Percentiles rank a stretch among this genome's conserved stretches.
Evolutionary conservation across 257 asterid genomes (phyloP).

Genomic region (Datura wrightii): DNA sequence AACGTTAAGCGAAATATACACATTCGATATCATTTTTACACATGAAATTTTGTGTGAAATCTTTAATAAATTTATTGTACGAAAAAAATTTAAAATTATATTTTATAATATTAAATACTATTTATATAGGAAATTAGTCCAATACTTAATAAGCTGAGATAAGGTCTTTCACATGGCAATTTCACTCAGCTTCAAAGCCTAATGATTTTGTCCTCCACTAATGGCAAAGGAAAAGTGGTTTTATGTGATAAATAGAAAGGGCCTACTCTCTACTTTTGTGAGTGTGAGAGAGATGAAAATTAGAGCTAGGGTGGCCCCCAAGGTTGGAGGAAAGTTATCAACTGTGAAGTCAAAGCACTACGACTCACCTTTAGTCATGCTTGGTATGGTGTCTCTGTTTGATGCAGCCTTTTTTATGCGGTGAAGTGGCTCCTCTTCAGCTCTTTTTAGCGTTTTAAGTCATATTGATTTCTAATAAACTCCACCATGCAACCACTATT

Average conservation of each 20-base stretch:
- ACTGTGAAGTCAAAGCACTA: slow-evolving; percentile 35
- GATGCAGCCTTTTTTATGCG: background rate
- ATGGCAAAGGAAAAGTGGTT: slow-evolving; percentile 17
- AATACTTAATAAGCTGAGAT: background rate
- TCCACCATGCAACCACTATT: background rate
- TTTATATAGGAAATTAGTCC: too few species aligned
- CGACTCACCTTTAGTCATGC: background rate
- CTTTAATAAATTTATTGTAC: too few species aligned
- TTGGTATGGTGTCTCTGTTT: background rate
- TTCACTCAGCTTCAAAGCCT: slow-evolving; percentile 46
- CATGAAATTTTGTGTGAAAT: too few species aligned
- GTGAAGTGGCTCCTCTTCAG: background rate
- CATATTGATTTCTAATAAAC: background rate
- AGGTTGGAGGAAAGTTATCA: slow-evolving; percentile 20
- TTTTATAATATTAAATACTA: too few species aligned
- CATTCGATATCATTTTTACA: too few species aligned
- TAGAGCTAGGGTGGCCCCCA: slow-evolving; percentile 7
- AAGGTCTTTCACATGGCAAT: slow-evolving; percentile 47
- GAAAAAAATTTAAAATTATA: too few species aligned
- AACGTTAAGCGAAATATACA: too few species aligned
- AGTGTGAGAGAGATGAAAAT: background rate
- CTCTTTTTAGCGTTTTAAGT: background rate
- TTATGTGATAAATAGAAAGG: slow-evolving; percentile 27
- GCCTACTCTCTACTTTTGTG: slow-evolving; percentile 17
- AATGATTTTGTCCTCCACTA: slow-evolving; percentile 70